Evolutionary conservation across 1,284 basidiomycete species (phyloP), one percentile per base, ranked within the genome.

Genomic region (Golubevia pallescens): DNA sequence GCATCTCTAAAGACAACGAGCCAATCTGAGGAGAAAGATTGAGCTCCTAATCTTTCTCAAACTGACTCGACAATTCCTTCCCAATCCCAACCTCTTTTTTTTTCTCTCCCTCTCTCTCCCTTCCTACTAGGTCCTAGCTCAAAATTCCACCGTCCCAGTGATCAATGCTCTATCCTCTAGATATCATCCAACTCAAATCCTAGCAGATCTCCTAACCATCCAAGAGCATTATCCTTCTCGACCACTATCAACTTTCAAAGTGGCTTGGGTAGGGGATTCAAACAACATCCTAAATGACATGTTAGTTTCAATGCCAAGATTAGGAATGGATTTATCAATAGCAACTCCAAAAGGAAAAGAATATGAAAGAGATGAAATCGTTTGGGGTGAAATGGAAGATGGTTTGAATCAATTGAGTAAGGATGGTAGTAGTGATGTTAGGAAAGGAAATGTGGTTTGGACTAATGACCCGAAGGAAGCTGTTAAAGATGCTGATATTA

Each of bases 271-370:
- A 61, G 97, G 96, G 5, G 97, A 99, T 87, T 92, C 92, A 38
- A 94, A 95, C 70, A 99, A 99, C 85, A 94, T 99, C 62, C 88
- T 97, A 66, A 94, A 98, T 86, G 96, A 99, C 86, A 95, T 99
- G 92, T 90, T 98, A 48, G 96, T 97, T 63, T 91, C 93, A 5
- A 93, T 93, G 80, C 96, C 96, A 48, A 91, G 97, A 52, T 87
- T 99, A 1, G 97, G 97, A 0, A 94, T 96, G 87, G 87, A 91
- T 64, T 86, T 99, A 55, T 91, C 92, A 62, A 89, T 99, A 32
- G 97, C 95, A 24, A 91, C 91, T 7, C 90, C 96, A 71, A 85
- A 89, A 77, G 89, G 89, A n/a, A 20, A 63, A 1, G 67, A 71
- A 53, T 97, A 97, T 84, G 89, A 90, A 34, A 90, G 93, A 19